Percentiles rank a stretch among this genome's conserved stretches.
phyloP scores from a whole-genome alignment of 1,284 basidiomycete genomes.

The Apiotrichum sp. region DNA sequence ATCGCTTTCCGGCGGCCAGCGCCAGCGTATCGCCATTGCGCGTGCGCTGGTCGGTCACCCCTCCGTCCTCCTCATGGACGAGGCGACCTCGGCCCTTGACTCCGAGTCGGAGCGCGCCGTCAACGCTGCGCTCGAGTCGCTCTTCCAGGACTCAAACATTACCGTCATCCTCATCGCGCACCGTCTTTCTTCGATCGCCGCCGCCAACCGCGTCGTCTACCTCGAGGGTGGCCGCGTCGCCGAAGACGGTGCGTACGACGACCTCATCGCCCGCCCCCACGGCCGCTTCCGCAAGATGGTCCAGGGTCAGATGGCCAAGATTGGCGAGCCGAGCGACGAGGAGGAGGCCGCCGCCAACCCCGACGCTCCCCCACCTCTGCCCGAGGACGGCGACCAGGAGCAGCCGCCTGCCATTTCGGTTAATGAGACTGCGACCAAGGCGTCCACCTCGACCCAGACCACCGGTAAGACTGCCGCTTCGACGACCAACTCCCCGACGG shows the following conservation, averaged over 20 bases:
- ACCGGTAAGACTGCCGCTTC: not conserved
- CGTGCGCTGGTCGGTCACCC: slow-evolving; percentile 50
- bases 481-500: slow-evolving; percentile 9
- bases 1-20: slow-evolving; percentile 48
- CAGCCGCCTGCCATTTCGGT: not conserved
- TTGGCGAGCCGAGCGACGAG: slow-evolving; percentile 30
- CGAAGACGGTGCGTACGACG: slow-evolving; percentile 49
- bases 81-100: slow-evolving; percentile 42
- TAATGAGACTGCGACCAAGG: not conserved
- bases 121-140: slow-evolving; percentile 48
- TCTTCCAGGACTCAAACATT: slow-evolving; percentile 48
- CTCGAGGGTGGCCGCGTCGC: slow-evolving; percentile 49
- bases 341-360: slow-evolving; percentile 1
- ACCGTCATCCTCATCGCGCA: slow-evolving; percentile 53
- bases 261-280: slow-evolving; percentile 39
- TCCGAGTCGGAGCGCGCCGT: slow-evolving; percentile 41
- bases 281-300: slow-evolving; percentile 46
- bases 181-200: slow-evolving; percentile 50
- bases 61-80: slow-evolving; percentile 48
- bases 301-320: slow-evolving; percentile 41
- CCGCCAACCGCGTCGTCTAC: slow-evolving; percentile 49
- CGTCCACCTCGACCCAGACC: too few species aligned
- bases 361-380: not conserved
- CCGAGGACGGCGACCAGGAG: slow-evolving; percentile 5
- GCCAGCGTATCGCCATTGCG: slow-evolving; percentile 52